These are phyloP conservation scores for Anaeramoeba flamelloides DNA, from an alignment of 78 protist species.

Conservation along the genomic window DNA sequence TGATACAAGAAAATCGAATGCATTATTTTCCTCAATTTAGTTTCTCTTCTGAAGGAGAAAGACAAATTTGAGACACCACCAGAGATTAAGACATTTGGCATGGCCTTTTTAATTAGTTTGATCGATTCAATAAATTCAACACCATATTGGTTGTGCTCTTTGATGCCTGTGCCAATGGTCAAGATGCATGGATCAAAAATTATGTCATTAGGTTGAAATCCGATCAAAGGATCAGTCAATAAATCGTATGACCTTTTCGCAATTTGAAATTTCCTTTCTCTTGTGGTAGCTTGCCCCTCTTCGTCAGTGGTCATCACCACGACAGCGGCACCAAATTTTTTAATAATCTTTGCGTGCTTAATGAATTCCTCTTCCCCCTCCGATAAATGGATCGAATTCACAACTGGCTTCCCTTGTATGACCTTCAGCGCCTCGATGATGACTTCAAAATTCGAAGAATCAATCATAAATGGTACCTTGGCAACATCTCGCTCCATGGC, in stretches of 20 bases:
- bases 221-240: slow-evolving; percentile 35
- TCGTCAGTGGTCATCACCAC: slow-evolving; percentile 76
- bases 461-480: slow-evolving; percentile 85
- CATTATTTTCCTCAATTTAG: slow-evolving; percentile 80
- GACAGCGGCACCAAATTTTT: slow-evolving; percentile 76
- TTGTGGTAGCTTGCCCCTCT: background rate
- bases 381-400: slow-evolving; percentile 76
- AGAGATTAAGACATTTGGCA: background rate
- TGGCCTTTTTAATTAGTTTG: background rate
- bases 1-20: slow-evolving; percentile 70
- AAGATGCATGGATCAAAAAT: slow-evolving; percentile 93
- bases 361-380: slow-evolving; percentile 85
- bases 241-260: slow-evolving; percentile 77
- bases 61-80: slow-evolving; percentile 98
- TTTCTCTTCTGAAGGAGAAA: slow-evolving; percentile 89
- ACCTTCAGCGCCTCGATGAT: slow-evolving; percentile 69
- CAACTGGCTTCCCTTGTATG: slow-evolving; percentile 87
- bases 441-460: slow-evolving; percentile 82
- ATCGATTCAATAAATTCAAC: slow-evolving; percentile 63
- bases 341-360: slow-evolving; percentile 46
- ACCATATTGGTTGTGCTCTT: slow-evolving; percentile 89
- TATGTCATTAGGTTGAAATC: slow-evolving; percentile 77
- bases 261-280: slow-evolving; percentile 40
- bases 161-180: slow-evolving; percentile 88
- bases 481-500: slow-evolving; percentile 86